Evolutionary conservation across 169 alveolate species (phyloP), one percentile per base, ranked within the genome.

Genomic region (Cryptosporidium viatorum): DNA sequence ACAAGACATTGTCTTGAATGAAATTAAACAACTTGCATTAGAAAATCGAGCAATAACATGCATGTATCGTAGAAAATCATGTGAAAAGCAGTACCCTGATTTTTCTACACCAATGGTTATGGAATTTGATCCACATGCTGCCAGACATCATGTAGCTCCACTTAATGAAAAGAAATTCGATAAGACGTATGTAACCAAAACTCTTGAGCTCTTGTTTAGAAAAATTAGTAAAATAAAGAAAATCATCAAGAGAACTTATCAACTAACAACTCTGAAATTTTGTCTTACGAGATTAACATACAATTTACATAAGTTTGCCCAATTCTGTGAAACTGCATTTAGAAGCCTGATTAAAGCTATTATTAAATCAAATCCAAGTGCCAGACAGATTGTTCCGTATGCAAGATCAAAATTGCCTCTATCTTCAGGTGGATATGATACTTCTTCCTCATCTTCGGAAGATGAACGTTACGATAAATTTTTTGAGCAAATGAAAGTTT

Each of bases 371-470:
- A 10, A 65, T 65, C 71, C 71, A 21, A n/a, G 16, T 33, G 50
- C 8, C 4, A 37, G 29, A 9, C 10, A 65, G 1, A 1, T 65
- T 65, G 21, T 33, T 65, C 3, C 23, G 23, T 37, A 12, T 29
- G 31, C 29, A 65, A 65, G 23, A 65, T 65, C 71, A n/a, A 65
- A n/a, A 9, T 6, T 4, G 18, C 71, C 45, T 31, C 48, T 65
- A 2, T 65, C 71, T 3, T 31, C 71, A 31, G 71, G 71, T 31
- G 71, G 71, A 18, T 65, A 7, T 33, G 71, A 65, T 14, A 65
- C 71, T 33, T 65, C 71, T 65, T 65, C 71, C 9, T 65, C 71
- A 0, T 65, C 71, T n/a, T 33, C 71, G 3, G 48, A 35, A 5
- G 71, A 65, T 7, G 71, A 65, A 23, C 35, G 51, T 6, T 65